Conservation (phyloP, 2,329 filamentous ascomycete genomes). For the Stagonosporopsis tanaceti region DNA sequence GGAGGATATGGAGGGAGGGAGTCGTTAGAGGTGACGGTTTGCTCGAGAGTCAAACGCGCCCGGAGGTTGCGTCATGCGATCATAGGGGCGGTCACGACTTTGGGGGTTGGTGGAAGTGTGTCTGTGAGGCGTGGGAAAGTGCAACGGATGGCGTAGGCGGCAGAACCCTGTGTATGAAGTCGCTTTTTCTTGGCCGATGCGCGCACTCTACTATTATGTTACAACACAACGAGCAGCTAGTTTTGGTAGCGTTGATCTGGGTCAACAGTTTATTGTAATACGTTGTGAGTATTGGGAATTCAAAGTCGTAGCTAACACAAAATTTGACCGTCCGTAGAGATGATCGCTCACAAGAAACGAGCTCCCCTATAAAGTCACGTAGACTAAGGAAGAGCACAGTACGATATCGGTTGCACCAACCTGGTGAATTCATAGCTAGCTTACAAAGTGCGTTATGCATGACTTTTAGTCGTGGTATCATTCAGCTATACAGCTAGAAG, state of each 20-base stretch:
- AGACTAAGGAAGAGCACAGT: neutral
- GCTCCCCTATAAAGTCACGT: too few species aligned
- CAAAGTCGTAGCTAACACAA: too few species aligned
- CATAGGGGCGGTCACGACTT: neutral
- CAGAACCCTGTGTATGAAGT: slow-evolving; percentile 1
- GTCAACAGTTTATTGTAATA: too few species aligned
- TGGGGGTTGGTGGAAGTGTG: neutral
- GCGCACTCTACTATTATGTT: too few species aligned
- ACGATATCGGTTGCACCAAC: neutral
- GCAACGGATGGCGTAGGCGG: slow-evolving; percentile 16
- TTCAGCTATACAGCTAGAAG: slow-evolving; percentile 37
- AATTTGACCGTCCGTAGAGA: too few species aligned
- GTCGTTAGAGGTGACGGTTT: slow-evolving; percentile 4
- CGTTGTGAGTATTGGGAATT: too few species aligned
- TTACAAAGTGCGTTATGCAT: neutral
- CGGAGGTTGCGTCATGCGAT: neutral
- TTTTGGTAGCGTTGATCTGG: too few species aligned
- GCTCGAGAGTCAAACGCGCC: slow-evolving; percentile 14
- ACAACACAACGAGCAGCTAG: too few species aligned
- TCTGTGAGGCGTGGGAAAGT: neutral
- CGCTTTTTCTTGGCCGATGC: neutral
- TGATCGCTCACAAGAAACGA: too few species aligned
- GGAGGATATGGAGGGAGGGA: neutral
- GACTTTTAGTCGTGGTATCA: slow-evolving; percentile 31
- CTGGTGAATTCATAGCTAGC: neutral